phyloP scores from a whole-genome alignment of 768 basidiomycete species.

The Nevesoporus exiguus region DNA sequence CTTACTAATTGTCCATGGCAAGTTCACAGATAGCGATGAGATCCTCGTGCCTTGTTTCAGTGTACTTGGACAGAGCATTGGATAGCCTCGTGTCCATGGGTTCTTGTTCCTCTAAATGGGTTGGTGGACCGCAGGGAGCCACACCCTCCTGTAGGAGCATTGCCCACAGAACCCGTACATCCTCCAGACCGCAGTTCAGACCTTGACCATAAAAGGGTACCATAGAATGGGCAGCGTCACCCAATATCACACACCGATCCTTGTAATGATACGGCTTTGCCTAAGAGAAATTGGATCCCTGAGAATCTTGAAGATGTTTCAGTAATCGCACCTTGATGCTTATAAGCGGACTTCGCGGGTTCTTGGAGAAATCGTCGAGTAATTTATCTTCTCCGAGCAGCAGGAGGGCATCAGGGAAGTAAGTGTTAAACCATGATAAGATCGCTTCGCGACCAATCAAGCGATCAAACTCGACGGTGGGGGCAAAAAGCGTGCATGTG shows the following conservation, averaged over 20 bases:
- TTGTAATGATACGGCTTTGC: constrained; percentile 86
- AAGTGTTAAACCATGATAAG: constrained; percentile 69
- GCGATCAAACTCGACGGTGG: constrained; percentile 69
- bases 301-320: constrained; percentile 17
- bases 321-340: constrained; percentile 76
- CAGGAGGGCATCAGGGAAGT: constrained; percentile 87
- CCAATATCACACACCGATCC: constrained; percentile 83
- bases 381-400: constrained; percentile 81
- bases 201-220: constrained; percentile 99
- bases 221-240: constrained; percentile 97
- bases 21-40: constrained; percentile 87
- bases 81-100: constrained; percentile 55
- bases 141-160: constrained; percentile 73
- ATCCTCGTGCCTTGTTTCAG: constrained; percentile 80
- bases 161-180: constrained; percentile 83
- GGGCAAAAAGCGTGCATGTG: constrained; percentile 95
- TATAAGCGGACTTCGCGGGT: constrained; percentile 87
- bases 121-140: constrained; percentile 38
- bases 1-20: constrained; percentile 97
- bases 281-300: constrained; percentile 39
- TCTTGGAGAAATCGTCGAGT: constrained; percentile 71
- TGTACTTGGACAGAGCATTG: constrained; percentile 72
- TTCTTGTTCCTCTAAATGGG: constrained; percentile 28
- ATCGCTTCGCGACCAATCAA: constrained; percentile 56
- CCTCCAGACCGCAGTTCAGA: constrained; percentile 95